Percentiles rank a stretch among this genome's conserved stretches.
These are phyloP conservation scores for Fusarium sp. DNA, from an alignment of 2,329 filamentous ascomycete species.

Conservation along the genomic window DNA sequence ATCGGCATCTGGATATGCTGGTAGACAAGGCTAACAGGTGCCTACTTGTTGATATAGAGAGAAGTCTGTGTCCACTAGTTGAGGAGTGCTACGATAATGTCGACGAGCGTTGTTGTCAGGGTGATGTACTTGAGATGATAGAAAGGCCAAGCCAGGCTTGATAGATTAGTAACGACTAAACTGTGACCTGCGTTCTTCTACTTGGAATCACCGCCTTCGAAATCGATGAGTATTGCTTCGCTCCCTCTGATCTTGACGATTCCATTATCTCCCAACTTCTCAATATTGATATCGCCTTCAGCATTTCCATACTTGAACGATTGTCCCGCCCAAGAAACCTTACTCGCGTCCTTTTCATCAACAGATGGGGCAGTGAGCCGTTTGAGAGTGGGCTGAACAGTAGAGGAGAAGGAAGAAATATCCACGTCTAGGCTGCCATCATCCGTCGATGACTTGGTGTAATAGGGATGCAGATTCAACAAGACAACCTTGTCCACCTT, in stretches of 20 bases:
- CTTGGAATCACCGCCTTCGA: background rate
- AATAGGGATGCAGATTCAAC: conserved; percentile 8
- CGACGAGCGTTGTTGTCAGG: background rate
- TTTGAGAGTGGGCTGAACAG: background rate
- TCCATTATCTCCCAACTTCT: background rate
- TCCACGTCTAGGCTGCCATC: background rate
- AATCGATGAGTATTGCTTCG: conserved; percentile 1
- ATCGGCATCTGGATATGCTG: conserved; percentile 22
- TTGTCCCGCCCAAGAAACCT: conserved; percentile 18
- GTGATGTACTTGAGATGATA: background rate
- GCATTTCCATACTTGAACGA: conserved; percentile 20
- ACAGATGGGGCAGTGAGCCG: conserved; percentile 12
- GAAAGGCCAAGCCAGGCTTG: too few relatives aligned
- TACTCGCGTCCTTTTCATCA: conserved; percentile 8
- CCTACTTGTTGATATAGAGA: conserved; percentile 2
- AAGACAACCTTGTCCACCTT: conserved; percentile 5
- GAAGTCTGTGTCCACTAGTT: background rate
- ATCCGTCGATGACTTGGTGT: background rate
- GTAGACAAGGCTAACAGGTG: conserved; percentile 21
- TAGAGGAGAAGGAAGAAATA: background rate
- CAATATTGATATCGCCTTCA: background rate
- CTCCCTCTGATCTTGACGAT: background rate
- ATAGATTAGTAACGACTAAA: too few relatives aligned
- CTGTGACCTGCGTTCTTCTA: too few relatives aligned
- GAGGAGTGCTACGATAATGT: accelerated